Evolutionary conservation across 352 stramenopile genomes (phyloP), one percentile per base, ranked within the genome.

Genomic region (Globisporangium radiosum): DNA sequence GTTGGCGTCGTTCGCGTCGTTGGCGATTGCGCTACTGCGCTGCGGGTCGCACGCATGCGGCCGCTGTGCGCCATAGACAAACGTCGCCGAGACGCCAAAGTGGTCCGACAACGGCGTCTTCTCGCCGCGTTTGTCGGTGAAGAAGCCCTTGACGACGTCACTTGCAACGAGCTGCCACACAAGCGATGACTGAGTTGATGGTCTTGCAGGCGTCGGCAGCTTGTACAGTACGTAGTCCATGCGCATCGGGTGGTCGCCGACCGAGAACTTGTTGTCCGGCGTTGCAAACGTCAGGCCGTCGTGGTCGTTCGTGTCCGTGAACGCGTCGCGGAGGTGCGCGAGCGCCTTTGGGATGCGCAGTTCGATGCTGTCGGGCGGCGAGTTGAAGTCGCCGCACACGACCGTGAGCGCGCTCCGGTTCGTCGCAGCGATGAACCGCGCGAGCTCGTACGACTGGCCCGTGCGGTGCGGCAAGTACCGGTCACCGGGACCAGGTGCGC

Each of bases 141-240:
- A 92, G 59, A 88, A 92, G 19, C 69, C 65, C 55, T 92, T 92
- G 69, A 79, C 90, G 14, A 92, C 81, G 55, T 81, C 73, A 66
- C 83, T 89, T 8, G 63, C 60, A 14, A 73, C 63, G 38, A 92
- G 53, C 10, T 78, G 71, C 83, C 83, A 92, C 25, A 40, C 47
- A 0, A 56, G 40, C 40, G 40, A 44, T 33, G 25, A 33, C 25
- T 33, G 25, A 47, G 17, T 47, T 19, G 3, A 65, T 47, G 9
- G 49, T 47, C 52, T 52, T 55, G 15, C 52, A 39, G 36, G 49
- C 48, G 62, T 63, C 19, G 59, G 36, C 25, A 77, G 66, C 65
- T 87, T 85, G 75, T 90, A 92, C 54, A 92, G 70, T 19, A 92
- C 68, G 55, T 92, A 92, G 59, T 92, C 83, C 83, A 92, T 92